A percentile compares a stretch with the other conserved stretches of the same genome.
Conservation (phyloP, 441 rosid genomes). For the Jatropha multifida region DNA sequence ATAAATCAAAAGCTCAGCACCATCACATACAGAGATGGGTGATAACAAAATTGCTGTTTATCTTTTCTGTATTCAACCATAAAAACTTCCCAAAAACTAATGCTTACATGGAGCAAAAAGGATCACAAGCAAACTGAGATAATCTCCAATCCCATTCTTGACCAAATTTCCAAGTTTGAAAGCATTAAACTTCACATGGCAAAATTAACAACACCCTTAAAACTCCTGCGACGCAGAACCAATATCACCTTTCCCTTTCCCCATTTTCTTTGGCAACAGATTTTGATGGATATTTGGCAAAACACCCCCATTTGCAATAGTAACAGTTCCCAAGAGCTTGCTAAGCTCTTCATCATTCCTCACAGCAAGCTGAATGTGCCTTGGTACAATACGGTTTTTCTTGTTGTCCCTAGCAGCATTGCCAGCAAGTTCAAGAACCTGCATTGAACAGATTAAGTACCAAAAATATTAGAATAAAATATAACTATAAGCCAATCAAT, state of each 20-base stretch:
- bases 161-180: background rate
- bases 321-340: conserved; percentile 54
- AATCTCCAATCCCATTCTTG: background rate
- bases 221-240: conserved; percentile 61
- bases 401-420: conserved; percentile 66
- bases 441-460: background rate
- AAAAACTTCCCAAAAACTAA: background rate
- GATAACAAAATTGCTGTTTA: background rate
- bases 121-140: background rate
- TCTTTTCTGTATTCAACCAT: background rate
- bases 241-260: conserved; percentile 44
- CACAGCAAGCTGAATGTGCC: conserved; percentile 65
- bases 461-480: background rate
- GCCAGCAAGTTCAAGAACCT: conserved; percentile 62
- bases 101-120: background rate
- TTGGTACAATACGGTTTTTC: conserved; percentile 53
- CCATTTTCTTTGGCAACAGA: conserved; percentile 44
- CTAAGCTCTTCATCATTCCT: conserved; percentile 58
- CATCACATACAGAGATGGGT: background rate
- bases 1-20: background rate
- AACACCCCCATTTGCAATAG: conserved; percentile 62
- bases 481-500: background rate
- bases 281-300: conserved; percentile 54
- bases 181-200: background rate
- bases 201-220: conserved; percentile 16